A percentile compares a stretch with the other conserved stretches of the same genome.
Conservation (phyloP, 176 grass and related monocot species). For the Urochloa ruziziensis region DNA sequence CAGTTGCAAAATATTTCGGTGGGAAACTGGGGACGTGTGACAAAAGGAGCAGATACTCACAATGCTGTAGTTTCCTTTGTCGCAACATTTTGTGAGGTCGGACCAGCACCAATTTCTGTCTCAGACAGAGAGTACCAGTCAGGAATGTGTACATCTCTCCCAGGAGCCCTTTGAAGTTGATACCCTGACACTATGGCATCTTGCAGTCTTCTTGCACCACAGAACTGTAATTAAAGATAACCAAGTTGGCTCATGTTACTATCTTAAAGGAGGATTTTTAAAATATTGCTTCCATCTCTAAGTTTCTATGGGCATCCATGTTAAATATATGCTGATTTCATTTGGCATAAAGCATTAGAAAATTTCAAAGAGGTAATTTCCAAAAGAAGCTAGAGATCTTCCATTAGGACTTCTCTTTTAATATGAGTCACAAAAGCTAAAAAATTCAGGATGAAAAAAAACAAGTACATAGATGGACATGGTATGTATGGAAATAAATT, state of each 20-base stretch:
- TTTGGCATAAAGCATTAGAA: not conserved
- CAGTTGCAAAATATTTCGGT: constrained; percentile 13
- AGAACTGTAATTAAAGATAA: constrained; percentile 37
- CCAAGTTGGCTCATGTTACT: constrained; percentile 3
- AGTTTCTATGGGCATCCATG: not conserved
- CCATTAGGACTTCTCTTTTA: not conserved
- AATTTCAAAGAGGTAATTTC: not conserved
- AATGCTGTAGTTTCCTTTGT: constrained; percentile 45
- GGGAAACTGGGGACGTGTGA: not conserved
- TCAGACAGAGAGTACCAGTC: constrained; percentile 96
- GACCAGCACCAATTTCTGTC: constrained; percentile 69
- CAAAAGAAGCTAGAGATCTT: not conserved
- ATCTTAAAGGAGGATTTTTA: not conserved
- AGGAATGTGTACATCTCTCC: constrained; percentile 75
- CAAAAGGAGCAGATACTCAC: constrained; percentile 41
- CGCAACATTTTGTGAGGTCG: constrained; percentile 22
- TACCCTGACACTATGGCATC: constrained; percentile 95
- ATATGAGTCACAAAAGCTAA: not conserved
- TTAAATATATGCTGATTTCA: constrained; percentile 11
- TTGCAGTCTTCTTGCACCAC: constrained; percentile 76
- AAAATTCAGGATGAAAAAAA: not conserved
- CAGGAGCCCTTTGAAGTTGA: constrained; percentile 84
- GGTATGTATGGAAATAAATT: not conserved
- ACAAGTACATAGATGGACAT: not conserved
- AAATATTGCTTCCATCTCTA: constrained; percentile 12